Conservation (phyloP, 2,329 filamentous ascomycete species). For the Exophiala calicioides region DNA sequence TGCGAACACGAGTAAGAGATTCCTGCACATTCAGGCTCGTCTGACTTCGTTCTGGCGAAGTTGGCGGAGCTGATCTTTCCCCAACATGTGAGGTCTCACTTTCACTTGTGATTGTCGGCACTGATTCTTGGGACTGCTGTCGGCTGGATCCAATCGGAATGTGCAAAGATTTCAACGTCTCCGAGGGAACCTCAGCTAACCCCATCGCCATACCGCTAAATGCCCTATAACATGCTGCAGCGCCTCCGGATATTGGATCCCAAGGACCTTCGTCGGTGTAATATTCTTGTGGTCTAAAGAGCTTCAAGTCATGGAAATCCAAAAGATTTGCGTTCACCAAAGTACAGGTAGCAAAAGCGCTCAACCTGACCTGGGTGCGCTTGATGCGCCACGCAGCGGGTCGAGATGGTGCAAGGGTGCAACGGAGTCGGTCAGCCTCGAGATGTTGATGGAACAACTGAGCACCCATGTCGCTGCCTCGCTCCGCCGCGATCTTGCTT, state of each 20-base stretch:
- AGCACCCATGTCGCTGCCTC: slow-evolving; percentile 62
- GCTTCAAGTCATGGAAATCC: slow-evolving; percentile 56
- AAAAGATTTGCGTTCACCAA: slow-evolving; percentile 61
- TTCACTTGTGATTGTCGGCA: slow-evolving; percentile 12
- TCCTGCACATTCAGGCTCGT: slow-evolving; percentile 12
- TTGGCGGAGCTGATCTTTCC: slow-evolving; percentile 7
- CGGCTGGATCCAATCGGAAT: slow-evolving; percentile 11
- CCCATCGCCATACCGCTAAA: slow-evolving; percentile 73
- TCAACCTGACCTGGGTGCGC: slow-evolving; percentile 49
- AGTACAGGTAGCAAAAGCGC: slow-evolving; percentile 54
- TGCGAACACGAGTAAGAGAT: slow-evolving; percentile 9
- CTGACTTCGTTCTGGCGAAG: slow-evolving; percentile 20
- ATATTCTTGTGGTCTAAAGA: slow-evolving; percentile 53
- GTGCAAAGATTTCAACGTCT: slow-evolving; percentile 48
- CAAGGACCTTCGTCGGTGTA: slow-evolving; percentile 57
- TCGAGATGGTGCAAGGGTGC: slow-evolving; percentile 65
- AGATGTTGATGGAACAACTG: slow-evolving; percentile 70
- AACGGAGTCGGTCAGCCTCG: slow-evolving; percentile 64
- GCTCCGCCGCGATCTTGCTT: slow-evolving; percentile 60
- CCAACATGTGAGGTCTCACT: slow-evolving; percentile 11
- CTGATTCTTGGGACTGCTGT: slow-evolving; percentile 16
- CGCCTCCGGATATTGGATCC: slow-evolving; percentile 52
- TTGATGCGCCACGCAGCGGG: slow-evolving; percentile 57
- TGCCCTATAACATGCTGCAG: slow-evolving; percentile 38
- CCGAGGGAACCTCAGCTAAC: slow-evolving; percentile 68